Percentiles rank a stretch among this genome's conserved stretches.
Conservation (phyloP, 306 rosid species). For the Cicer yamashitae region DNA sequence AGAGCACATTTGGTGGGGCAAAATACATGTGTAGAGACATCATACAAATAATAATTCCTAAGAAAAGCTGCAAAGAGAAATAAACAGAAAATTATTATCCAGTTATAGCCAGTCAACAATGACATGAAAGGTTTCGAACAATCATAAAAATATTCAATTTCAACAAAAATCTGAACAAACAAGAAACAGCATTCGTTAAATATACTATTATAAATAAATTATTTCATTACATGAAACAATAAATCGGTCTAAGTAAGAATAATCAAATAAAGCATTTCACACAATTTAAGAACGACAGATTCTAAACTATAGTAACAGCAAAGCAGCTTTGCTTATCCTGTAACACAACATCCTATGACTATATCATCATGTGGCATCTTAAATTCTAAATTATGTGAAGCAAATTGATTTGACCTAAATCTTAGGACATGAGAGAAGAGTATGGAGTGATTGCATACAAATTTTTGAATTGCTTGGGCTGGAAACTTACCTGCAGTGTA, state of each 20-base stretch:
- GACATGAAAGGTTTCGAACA: conserved; percentile 33
- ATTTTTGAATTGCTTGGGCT: conserved; percentile 17
- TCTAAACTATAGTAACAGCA: conserved; percentile 19
- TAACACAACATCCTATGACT: conserved; percentile 16
- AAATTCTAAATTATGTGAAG: conserved; percentile 7
- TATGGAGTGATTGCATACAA: conserved; percentile 13
- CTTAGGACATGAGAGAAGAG: background rate
- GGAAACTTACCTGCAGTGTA: conserved; percentile 73
- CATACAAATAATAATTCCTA: conserved; percentile 87
- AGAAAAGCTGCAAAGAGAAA: conserved; percentile 73
- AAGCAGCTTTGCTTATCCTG: conserved; percentile 17
- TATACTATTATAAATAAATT: conserved; percentile 7
- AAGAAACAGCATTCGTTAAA: conserved; percentile 20
- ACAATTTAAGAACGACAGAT: conserved; percentile 15
- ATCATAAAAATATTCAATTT: conserved; percentile 20
- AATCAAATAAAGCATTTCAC: conserved; percentile 11
- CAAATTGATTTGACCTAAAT: conserved; percentile 14
- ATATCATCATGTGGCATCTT: conserved; percentile 16
- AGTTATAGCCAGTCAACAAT: conserved; percentile 13
- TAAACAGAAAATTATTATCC: conserved; percentile 37
- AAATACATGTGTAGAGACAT: conserved; percentile 97
- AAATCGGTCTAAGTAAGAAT: background rate
- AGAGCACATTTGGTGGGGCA: conserved; percentile 77
- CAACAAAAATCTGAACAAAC: conserved; percentile 16
- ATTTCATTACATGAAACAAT: conserved; percentile 2